Percentiles rank a stretch among this genome's conserved stretches.
Conservation (phyloP, 148 eudicot species). For the Rhododendron ovatum region DNA sequence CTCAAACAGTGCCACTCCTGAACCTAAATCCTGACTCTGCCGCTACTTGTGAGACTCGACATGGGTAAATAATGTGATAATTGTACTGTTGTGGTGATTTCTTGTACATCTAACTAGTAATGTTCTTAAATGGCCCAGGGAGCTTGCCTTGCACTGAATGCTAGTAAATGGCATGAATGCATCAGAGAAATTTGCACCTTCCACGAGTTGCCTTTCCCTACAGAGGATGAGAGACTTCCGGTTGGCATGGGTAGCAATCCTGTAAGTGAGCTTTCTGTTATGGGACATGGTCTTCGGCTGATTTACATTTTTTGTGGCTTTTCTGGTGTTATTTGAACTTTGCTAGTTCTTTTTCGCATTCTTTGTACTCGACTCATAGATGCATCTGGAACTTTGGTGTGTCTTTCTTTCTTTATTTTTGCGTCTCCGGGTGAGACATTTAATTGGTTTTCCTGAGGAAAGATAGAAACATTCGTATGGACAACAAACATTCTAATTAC, state of each 20-base stretch:
- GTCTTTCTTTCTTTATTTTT: not conserved
- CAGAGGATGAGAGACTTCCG: slow-evolving; percentile 79
- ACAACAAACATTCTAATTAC: not conserved
- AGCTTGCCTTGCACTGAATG: slow-evolving; percentile 83
- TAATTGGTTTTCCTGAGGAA: not conserved
- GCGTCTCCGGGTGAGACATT: not conserved
- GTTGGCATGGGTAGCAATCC: slow-evolving; percentile 99
- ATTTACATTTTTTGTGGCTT: not conserved
- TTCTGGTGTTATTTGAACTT: not conserved
- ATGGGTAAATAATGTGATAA: not conserved
- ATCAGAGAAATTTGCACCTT: slow-evolving; percentile 55
- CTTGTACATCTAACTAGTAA: not conserved
- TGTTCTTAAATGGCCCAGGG: slow-evolving; percentile 48
- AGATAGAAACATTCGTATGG: not conserved
- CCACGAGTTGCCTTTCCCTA: slow-evolving; percentile 59
- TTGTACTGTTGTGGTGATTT: not conserved
- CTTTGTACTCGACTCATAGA: not conserved
- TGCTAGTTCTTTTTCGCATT: slow-evolving; percentile 7
- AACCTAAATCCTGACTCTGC: not conserved
- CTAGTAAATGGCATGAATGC: slow-evolving; percentile 65
- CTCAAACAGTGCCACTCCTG: not conserved
- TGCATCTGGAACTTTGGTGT: not conserved
- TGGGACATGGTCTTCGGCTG: not conserved
- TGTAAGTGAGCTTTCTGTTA: slow-evolving; percentile 43
- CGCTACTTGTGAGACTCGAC: not conserved